Evolutionary conservation across 192 early-diverging fungal species (phyloP).

Genomic region (Rhizoclosmatium sp.): DNA sequence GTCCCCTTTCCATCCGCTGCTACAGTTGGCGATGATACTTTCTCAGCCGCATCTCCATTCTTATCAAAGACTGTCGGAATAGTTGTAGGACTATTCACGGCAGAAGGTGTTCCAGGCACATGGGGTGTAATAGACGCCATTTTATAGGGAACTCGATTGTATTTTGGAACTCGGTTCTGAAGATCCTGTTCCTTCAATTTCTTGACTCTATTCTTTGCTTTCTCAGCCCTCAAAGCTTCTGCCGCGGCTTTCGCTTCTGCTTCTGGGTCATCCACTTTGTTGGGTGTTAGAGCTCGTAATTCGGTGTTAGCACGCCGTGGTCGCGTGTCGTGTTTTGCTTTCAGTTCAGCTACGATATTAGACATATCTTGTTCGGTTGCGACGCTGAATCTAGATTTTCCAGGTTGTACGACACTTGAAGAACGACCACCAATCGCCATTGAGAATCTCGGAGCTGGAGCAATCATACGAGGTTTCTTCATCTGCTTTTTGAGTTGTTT

Average conservation of each 20-base stretch:
- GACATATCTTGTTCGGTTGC: background rate
- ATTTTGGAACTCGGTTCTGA: background rate
- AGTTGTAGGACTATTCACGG: no score
- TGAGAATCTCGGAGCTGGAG: no score
- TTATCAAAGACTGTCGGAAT: background rate
- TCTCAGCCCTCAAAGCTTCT: background rate
- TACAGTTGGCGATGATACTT: background rate
- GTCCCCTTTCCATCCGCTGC: background rate
- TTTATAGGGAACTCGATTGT: constrained; percentile 16
- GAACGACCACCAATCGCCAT: no score
- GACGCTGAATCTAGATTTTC: background rate
- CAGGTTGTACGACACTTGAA: no score
- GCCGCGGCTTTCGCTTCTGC: background rate
- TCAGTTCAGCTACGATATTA: background rate
- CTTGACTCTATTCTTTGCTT: background rate
- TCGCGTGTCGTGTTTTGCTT: background rate
- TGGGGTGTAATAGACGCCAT: constrained; percentile 11
- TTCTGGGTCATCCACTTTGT: background rate
- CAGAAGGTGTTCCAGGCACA: background rate
- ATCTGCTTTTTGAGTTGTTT: background rate
- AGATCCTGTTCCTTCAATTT: background rate
- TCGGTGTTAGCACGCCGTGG: background rate
- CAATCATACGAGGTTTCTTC: no score
- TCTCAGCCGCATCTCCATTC: background rate
- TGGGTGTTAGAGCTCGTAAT: background rate